Conservation (phyloP, 73 alveolate species). For the Tetrahymena malaccensis region DNA sequence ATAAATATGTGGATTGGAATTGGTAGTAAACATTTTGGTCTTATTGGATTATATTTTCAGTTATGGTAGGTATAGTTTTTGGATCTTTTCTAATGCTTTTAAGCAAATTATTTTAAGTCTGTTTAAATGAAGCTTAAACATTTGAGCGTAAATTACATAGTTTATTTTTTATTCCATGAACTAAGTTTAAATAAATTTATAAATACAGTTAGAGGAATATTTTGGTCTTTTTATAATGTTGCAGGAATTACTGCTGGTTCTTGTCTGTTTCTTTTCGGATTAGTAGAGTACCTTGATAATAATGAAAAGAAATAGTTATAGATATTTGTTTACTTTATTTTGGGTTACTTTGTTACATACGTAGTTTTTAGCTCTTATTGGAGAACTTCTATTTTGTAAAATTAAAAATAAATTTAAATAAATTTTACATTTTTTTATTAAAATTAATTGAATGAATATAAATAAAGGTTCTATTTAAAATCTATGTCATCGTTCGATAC, state of each 20-base stretch:
- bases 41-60: neutral
- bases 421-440: neutral
- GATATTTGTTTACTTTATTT: neutral
- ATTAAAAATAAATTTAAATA: neutral
- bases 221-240: neutral
- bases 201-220: neutral
- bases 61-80: neutral
- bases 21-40: neutral
- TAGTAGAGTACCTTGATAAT: neutral
- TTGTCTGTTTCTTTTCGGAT: neutral
- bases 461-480: neutral
- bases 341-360: neutral
- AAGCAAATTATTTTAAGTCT: neutral
- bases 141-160: neutral
- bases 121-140: neutral
- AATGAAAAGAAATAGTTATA: neutral
- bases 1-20: neutral
- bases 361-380: neutral
- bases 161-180: too few species aligned
- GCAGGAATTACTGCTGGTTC: neutral
- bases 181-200: neutral
- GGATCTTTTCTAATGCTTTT: neutral
- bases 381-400: neutral
- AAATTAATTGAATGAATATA: neutral
- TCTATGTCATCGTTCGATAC: neutral